phyloP scores from a whole-genome alignment of 75 land plant species.

The Gnetum montanum region DNA sequence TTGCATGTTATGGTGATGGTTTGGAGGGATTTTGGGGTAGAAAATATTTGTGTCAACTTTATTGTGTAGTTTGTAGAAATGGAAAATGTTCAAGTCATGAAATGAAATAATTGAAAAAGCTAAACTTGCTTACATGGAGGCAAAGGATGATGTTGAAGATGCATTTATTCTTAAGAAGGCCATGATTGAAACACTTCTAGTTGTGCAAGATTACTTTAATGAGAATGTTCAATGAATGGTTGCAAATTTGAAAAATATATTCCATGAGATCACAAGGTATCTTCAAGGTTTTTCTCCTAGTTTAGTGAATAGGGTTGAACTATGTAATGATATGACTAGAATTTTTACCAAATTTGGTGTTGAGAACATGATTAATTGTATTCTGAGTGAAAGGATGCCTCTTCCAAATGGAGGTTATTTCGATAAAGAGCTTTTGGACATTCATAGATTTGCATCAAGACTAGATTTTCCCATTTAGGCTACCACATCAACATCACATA shows the following conservation, averaged over 20 bases:
- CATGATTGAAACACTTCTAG: conserved; percentile 89
- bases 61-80: no score
- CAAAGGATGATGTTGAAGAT: conserved; percentile 69
- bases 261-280: conserved; percentile 87
- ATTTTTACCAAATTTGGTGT: conserved; percentile 78
- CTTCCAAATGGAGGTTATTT: conserved; percentile 86
- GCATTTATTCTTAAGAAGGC: conserved; percentile 81
- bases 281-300: conserved; percentile 94
- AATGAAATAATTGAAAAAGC: conserved; percentile 74
- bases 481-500: no score
- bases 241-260: conserved; percentile 83
- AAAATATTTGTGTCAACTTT: no score
- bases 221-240: conserved; percentile 76
- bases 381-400: conserved; percentile 66
- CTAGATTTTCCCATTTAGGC: no score
- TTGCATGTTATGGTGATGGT: no score
- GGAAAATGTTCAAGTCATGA: conserved; percentile 88
- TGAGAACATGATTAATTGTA: conserved; percentile 70
- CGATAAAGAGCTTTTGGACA: no score
- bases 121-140: conserved; percentile 71
- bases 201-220: conserved; percentile 86
- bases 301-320: conserved; percentile 61
- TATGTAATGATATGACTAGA: conserved; percentile 56
- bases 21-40: no score
- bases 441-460: no score